Evolutionary conservation across 2,329 filamentous ascomycete genomes (phyloP), one percentile per base, ranked within the genome.

Genomic region (Cordyceps cateniannulata): DNA sequence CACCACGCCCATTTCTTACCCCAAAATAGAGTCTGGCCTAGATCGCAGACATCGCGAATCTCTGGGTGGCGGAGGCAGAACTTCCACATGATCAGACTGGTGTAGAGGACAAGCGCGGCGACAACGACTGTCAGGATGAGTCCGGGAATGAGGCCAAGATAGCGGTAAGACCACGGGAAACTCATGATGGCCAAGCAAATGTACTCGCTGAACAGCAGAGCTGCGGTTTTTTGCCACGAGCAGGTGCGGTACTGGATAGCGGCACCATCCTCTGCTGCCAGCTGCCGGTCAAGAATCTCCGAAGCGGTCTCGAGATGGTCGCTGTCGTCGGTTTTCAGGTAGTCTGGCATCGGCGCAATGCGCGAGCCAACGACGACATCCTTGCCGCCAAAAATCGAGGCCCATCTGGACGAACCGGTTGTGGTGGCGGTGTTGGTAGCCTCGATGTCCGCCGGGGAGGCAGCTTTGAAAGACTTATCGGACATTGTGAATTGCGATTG

Each of bases 21-120:
- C 87, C 89, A 96, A 75, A 96, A 96, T 24, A 97, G 84, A 82
- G 93, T 93, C 73, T 96, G 91, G n/a, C 92, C 93, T 70, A 97
- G 90, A 71, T 97, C 93, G 71, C 92, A 96, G 16, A 96, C 90
- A 76, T 97, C 93, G 67, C 91, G 87, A 62, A 96, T 87, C 72
- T 97, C 91, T 1, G 93, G 93, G 70, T 97, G 91, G 52, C 91
- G 85, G 62, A 97, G 77, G 71, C 93, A 97, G 69, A 96, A 96
- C 72, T 93, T 86, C 92, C 89, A 93, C 22, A 80, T 69, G 3
- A 77, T 71, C 5, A 76, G 68, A 63, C 74, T 76, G 22, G 93
- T 96, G 73, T 96, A 97, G 5, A 96, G 79, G 1, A 97, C 93
- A 20, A 93, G 74, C 5, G 77, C 81, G 27, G 93, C 91, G 62